Base-by-base conservation (phyloP, 148 eudicot genomes). In the Spergularia bocconei region DNA sequence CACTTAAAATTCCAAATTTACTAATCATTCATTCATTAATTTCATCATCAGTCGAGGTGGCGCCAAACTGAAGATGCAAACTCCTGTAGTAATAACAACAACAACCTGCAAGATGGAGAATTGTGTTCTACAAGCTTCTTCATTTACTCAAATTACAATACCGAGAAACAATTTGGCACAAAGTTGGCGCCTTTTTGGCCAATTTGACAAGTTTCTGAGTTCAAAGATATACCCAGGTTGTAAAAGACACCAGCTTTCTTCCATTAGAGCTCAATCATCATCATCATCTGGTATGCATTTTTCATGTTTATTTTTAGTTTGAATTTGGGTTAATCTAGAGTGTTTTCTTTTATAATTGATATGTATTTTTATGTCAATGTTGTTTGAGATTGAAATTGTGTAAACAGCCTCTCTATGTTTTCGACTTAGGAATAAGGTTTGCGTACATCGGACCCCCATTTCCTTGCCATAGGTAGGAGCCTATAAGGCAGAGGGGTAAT, bases 261-360 rank as follows among this genome's bases (percentile, higher is more conserved):
- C 70, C 77, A 85, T 73, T 76, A 72, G 72, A 20, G 84, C 78
- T 82, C 87, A 75, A 74, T 36, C 36, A 29, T 29, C 36, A n/a
- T n/a, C 10, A 47, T 68, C 86, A 75, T 82, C 86, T 78, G 93
- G 93, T 88, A 85, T 57, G 75, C 14, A 17, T 53, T 72, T 48
- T 9, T 9, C 56, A 21, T 50, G 19, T 4, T 4, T 3, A 36
- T 4, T 52, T 16, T 63, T 54, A 68, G 11, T 12, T 39, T 48
- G 70, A 13, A 59, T 52, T 70, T 21, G 63, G 58, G 61, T 58
- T 33, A 11, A 3, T 74, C 55, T 36, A 17, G 47, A 21, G 50
- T 51, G 29, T 67, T 44, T 44, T 6, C 0, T 44, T 0, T 44
- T 8, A 44, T 44, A 4, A 6, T 4, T 44, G 48, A 44, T 67